Base-by-base conservation (phyloP, 768 basidiomycete genomes). In the Termitomyces bulborhizus region DNA sequence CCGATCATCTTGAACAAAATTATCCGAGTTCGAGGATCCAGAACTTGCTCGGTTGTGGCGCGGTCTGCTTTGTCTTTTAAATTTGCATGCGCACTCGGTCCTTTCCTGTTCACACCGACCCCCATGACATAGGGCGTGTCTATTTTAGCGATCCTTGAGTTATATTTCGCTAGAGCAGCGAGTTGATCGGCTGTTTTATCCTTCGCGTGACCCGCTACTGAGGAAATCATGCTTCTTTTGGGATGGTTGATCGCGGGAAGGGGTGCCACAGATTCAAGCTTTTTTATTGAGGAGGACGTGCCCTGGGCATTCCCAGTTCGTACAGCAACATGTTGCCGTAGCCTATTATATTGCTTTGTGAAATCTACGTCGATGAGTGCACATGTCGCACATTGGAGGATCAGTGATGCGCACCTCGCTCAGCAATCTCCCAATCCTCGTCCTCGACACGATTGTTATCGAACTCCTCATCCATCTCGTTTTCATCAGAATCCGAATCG, bases 1-100 rank as follows among this genome's bases (percentile, higher is more conserved):
- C 93, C 90, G 53, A 97, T 90, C 89, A 98, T 93, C 73, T 97
- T 97, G 75, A 93, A 93, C 47, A 99, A 70, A 34, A 98, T 96
- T 37, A 96, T 76, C 47, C 96, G 75, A 8, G 97, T 99, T n/a
- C 97, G 81, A 15, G 93, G 89, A 69, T 99, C 97, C 37, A 99
- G 79, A 2, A 99, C 97, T 65, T 98, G 97, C 68, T 99, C 97
- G 45, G 82, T 93, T 13, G 97, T 99, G 3, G 97, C 97, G 31
- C 97, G 81, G 73, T 99, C 97, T 44, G 89, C 86, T 70, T 98
- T 98, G 71, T 99, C 97, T 71, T 98, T 98, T 63, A 83, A 71
- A 65, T 93, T 93, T 6, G 93, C 90, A 56, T 83, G 82, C 4
- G 93, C 88, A 59, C 85, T 88, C 0, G 92, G 93, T 0, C 93